These are phyloP conservation scores for Xylariaceae sp. DNA, from an alignment of 2,329 filamentous ascomycete species.

Conservation along the genomic window DNA sequence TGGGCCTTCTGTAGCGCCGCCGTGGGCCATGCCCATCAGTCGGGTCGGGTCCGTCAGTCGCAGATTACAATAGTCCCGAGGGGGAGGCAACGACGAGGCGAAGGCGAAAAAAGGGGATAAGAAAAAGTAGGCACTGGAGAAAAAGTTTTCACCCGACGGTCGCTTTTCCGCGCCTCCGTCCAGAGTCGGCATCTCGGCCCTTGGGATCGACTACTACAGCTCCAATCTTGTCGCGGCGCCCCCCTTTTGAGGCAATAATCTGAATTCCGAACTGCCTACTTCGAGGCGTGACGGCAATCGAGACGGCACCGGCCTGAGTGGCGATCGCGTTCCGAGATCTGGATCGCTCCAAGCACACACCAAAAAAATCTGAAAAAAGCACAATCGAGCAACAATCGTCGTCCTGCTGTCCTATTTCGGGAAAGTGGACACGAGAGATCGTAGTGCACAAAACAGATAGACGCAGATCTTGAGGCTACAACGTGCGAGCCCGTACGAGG, in stretches of 20 bases:
- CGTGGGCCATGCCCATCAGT: neutral
- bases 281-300: neutral
- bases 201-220: neutral
- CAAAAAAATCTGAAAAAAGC: neutral
- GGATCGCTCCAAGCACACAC: neutral
- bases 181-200: constrained; percentile 3
- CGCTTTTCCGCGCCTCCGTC: constrained; percentile 5
- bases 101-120: neutral
- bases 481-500: neutral
- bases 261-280: neutral
- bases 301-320: neutral
- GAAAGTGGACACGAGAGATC: neutral
- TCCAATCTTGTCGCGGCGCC: constrained; percentile 5
- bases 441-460: neutral
- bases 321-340: neutral
- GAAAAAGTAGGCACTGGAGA: neutral
- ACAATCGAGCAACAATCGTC: neutral
- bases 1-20: neutral
- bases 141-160: neutral
- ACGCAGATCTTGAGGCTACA: neutral
- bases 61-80: neutral
- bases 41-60: neutral
- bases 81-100: constrained; percentile 7
- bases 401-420: neutral
- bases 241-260: constrained; percentile 15